phyloP scores from a whole-genome alignment of 1,284 basidiomycete species.

The Apiotrichum brassicae region DNA sequence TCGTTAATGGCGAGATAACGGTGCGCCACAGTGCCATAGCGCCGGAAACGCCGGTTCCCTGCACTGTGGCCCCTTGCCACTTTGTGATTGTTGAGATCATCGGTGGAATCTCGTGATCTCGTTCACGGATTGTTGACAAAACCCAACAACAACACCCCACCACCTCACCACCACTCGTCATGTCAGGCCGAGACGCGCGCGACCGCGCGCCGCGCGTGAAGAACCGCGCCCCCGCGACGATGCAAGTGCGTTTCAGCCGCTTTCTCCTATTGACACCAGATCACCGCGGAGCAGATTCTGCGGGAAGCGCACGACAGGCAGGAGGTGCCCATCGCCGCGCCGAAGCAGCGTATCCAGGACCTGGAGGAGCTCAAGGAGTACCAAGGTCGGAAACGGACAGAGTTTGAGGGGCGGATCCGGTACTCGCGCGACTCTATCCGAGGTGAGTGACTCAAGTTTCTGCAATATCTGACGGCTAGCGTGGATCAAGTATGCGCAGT shows the following conservation, averaged over 20 bases:
- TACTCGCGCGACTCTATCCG: constrained; percentile 60
- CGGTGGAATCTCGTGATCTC: too few species aligned
- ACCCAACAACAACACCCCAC: not conserved
- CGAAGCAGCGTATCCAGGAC: constrained; percentile 92
- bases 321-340: constrained; percentile 81
- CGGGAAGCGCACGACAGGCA: constrained; percentile 98
- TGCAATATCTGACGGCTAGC: constrained; percentile 27
- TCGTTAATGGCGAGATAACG: too few species aligned
- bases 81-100: too few species aligned
- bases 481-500: constrained; percentile 59
- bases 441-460: constrained; percentile 20
- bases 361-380: constrained; percentile 97
- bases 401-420: constrained; percentile 92
- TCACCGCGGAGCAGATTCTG: constrained; percentile 94
- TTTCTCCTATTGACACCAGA: too few species aligned
- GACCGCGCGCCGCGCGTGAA: constrained; percentile 63
- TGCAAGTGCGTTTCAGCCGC: constrained; percentile 66
- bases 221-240: constrained; percentile 85
- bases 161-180: constrained; percentile 17
- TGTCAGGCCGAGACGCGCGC: constrained; percentile 40
- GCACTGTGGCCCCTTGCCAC: too few species aligned
- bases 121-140: constrained; percentile 5
- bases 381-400: constrained; percentile 85
- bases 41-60: too few species aligned
- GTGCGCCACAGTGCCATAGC: too few species aligned